Evolutionary conservation across 176 grass and related monocot genomes (phyloP).

Genomic region (Echinochloa phyllopogon): DNA sequence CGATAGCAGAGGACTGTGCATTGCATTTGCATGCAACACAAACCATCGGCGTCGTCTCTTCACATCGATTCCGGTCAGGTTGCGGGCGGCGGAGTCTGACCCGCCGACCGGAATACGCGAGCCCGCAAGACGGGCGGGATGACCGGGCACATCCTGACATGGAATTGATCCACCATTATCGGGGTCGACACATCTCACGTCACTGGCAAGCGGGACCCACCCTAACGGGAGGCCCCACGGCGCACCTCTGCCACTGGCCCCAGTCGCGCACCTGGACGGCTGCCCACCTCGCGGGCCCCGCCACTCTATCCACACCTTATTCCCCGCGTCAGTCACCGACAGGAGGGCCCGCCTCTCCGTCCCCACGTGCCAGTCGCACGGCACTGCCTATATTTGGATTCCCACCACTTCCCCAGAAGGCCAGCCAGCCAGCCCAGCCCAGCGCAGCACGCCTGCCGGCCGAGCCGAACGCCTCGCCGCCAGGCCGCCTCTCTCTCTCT

Average conservation of each 20-base stretch:
- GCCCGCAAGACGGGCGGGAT: no score
- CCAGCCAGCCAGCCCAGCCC: background rate
- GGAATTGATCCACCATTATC: no score
- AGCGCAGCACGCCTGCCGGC: background rate
- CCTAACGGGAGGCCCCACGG: no score
- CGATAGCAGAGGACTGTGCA: no score
- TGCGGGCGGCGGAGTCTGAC: background rate
- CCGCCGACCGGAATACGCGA: background rate
- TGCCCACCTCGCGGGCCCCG: background rate
- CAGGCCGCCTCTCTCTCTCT: background rate
- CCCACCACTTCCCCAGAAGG: background rate
- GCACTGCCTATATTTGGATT: background rate
- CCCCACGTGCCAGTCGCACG: constrained; percentile 1
- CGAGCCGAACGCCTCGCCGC: background rate
- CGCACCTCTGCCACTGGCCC: background rate
- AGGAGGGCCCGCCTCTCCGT: accelerated
- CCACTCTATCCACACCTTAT: constrained; percentile 18
- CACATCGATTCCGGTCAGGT: background rate
- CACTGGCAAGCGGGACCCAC: background rate
- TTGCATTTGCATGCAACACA: no score
- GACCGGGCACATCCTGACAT: background rate
- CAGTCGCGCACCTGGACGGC: background rate
- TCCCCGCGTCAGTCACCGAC: background rate
- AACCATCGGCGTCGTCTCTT: background rate
- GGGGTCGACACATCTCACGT: no score